These are phyloP conservation scores for Kuraishia molischiana DNA, from an alignment of 805 yeast species.

Conservation along the genomic window DNA sequence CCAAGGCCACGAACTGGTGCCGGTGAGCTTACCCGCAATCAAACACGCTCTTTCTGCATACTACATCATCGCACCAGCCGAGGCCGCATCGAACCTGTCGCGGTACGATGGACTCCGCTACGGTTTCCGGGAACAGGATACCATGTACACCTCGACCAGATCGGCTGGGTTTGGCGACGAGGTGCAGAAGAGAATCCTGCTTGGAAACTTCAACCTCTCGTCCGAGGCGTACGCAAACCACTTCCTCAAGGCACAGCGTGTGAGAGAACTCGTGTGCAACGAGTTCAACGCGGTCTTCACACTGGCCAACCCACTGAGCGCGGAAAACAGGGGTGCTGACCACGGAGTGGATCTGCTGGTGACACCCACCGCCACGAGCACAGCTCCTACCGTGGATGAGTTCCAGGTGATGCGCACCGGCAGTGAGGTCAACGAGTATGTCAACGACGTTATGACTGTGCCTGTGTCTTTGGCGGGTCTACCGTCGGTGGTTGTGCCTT, in stretches of 20 bases:
- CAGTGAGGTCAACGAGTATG: constrained; percentile 44
- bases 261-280: constrained; percentile 48
- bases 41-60: constrained; percentile 66
- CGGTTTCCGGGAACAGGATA: constrained; percentile 39
- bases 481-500: constrained; percentile 78
- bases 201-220: constrained; percentile 83
- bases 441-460: constrained; percentile 78
- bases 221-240: constrained; percentile 67
- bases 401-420: constrained; percentile 23
- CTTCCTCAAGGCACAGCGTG: constrained; percentile 62
- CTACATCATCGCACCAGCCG: constrained; percentile 84
- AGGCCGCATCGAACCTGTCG: constrained; percentile 87
- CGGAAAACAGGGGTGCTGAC: constrained; percentile 5
- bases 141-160: constrained; percentile 42
- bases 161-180: constrained; percentile 65
- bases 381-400: constrained; percentile 45
- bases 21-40: constrained; percentile 65
- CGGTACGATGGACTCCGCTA: constrained; percentile 87
- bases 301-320: constrained; percentile 31
- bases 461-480: constrained; percentile 90
- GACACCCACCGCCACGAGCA: constrained; percentile 58
- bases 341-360: constrained; percentile 58
- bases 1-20: constrained; percentile 44
- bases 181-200: constrained; percentile 70
- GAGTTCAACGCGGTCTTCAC: constrained; percentile 63